Evolutionary conservation across 164 flowering plant genomes (phyloP), one percentile per base, ranked within the genome.

Genomic region (Amborella trichopoda): DNA sequence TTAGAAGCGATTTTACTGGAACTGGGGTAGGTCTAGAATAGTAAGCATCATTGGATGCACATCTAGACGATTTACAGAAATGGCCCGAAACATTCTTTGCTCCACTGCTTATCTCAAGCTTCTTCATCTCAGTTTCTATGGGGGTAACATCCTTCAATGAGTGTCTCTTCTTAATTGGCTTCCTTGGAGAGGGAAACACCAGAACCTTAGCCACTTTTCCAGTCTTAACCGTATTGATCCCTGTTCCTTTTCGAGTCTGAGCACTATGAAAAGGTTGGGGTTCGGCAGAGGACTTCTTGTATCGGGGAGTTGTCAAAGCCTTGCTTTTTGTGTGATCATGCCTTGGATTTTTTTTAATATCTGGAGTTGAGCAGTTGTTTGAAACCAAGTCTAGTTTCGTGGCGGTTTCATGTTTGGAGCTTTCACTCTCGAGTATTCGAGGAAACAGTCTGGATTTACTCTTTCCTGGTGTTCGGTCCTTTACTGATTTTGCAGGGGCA

Each of bases 401-500:
- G n/a, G n/a, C n/a, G n/a, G n/a, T n/a, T n/a, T n/a, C n/a, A n/a
- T n/a, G n/a, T n/a, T n/a, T n/a, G n/a, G n/a, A n/a, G n/a, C n/a
- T n/a, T n/a, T n/a, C n/a, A n/a, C n/a, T n/a, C n/a, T n/a, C n/a
- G n/a, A n/a, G n/a, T n/a, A n/a, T n/a, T n/a, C n/a, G n/a, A n/a
- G 90, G 68, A 48, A 79, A 45, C 1, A 76, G 74, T 37, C 88
- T 62, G 28, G 76, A 46, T 26, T 68, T 38, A 1, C 75, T 75
- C 48, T 79, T 58, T 59, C 70, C 79, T 25, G 93, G 62, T n/a
- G 75, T 3, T 64, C 83, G 74, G 26, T 77, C 44, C 65, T 64
- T 81, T 19, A 90, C 69, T 28, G 83, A 45, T 58, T 86, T 90
- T 23, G 94, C 71, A 23, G 96, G 98, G 44, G 84, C 98, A 16